phyloP scores from a whole-genome alignment of 306 rosid species.

The Begonia peltatifolia region DNA sequence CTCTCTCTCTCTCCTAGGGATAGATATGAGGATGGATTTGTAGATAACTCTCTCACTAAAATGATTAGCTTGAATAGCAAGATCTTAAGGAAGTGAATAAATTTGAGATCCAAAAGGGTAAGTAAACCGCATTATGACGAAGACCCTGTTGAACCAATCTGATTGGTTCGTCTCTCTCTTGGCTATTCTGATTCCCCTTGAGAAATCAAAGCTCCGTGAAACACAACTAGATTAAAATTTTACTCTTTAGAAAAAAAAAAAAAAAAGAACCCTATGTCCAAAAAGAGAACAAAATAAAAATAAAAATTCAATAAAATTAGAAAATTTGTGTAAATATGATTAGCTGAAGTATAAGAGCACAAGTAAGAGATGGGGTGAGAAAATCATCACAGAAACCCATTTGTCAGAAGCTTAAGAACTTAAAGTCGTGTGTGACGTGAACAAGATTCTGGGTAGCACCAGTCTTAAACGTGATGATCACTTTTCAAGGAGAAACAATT shows the following conservation, averaged over 20 bases:
- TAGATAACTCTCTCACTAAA: no score
- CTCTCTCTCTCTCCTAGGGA: neutral
- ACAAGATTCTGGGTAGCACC: conserved; percentile 11
- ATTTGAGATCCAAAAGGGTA: conserved; percentile 19
- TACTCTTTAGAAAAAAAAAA: no score
- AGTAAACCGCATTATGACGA: conserved; percentile 23
- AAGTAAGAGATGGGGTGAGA: neutral
- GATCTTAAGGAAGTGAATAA: conserved; percentile 34
- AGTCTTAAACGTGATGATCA: conserved; percentile 4
- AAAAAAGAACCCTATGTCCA: no score
- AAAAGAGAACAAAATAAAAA: no score
- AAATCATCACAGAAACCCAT: conserved; percentile 6
- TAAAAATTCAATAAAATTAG: no score
- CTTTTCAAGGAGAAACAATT: conserved; percentile 6
- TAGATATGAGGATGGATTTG: no score
- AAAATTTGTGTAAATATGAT: no score
- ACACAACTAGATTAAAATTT: no score
- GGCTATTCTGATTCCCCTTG: neutral
- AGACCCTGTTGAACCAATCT: conserved; percentile 6
- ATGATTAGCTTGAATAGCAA: conserved; percentile 15
- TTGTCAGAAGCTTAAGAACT: conserved; percentile 7
- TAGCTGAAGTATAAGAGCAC: neutral
- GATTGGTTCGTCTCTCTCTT: no score
- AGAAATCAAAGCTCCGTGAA: neutral
- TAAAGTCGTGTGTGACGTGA: conserved; percentile 10